Evolutionary conservation across 768 basidiomycete genomes (phyloP), one percentile per base, ranked within the genome.

Genomic region (Amanita subjunquillea): DNA sequence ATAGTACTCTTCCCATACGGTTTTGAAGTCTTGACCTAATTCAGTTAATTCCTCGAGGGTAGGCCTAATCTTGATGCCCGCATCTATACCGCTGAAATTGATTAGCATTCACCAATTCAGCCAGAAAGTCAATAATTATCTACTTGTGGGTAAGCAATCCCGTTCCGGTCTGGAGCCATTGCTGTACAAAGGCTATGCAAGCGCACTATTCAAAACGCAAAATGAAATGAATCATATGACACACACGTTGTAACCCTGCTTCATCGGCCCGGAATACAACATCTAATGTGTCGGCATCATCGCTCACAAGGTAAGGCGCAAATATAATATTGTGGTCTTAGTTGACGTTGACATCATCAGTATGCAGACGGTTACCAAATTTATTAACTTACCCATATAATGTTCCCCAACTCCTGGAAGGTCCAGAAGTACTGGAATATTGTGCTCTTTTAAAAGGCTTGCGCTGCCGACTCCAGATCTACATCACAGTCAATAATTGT

Each of bases 101-200:
- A 3, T 20, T n/a, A 25, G 22, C 68, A 59, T n/a, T 38, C 8
- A 54, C 55, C 23, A 6, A 43, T 29, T 23, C 29, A n/a, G 4
- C 1, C 42, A 20, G 10, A 54, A 25, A 13, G 29, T 30, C 34
- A 13, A 34, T 34, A 34, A 7, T 22, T 37, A 52, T 70, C 2
- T 25, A 82, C 84, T 78, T 84, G 55, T 76, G 71, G 1, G 79
- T 69, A 57, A 84, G 67, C 36, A 76, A 59, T 1, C 80, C 79
- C 27, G 61, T 69, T 1, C 77, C 79, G 0, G 60, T 60, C 25
- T 59, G 57, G 3, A 42, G 50, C 69, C 70, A 73, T 30, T 60
- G 54, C 5, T 66, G 57, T 25, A 58, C 53, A 47, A 59, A 48
- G 15, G 54, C 65, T 67, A 38, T 22, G 15, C 15, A 25, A 3